Evolutionary conservation across 441 rosid genomes (phyloP), one percentile per base, ranked within the genome.

Genomic region (Euphorbia schlechtendalii): DNA sequence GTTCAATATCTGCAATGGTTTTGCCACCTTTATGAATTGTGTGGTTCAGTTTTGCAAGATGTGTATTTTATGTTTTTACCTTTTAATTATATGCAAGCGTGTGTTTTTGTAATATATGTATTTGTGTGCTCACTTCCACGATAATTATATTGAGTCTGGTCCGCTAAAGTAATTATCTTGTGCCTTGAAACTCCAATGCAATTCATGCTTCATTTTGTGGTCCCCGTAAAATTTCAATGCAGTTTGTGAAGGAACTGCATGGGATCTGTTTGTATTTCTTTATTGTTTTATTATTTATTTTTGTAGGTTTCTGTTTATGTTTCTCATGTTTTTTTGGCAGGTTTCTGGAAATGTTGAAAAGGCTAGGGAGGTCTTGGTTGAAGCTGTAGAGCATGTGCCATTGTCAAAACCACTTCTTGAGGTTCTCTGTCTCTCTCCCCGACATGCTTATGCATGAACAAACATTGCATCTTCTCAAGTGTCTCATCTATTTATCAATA

Each of bases 371-470:
- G 79, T 92, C 74, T 51, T 95, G 25, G 79, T 65, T 61, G 85
- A 83, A 74, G 96, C 91, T 25, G 81, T 89, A 71, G 98, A 92
- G 53, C 82, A 85, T 61, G 82, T 88, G 21, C 97, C 85, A 68
- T 79, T 83, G 24, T 85, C 96, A 27, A 92, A 92, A 73, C 89
- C 87, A 22, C 68, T 92, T 72, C 77, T 89, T 34, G 97, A 95
- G 88, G 96, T 86, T 70, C 38, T 45, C 25, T 21, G 20, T 24
- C 56, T 43, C 40, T 13, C 49, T 7, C 24, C 36, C 22, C 24
- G 5, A 30, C 43, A 5, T 34, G 20, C 32, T 20, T 52, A 1
- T 24, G 61, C 28, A 28, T 17, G 13, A 32, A n/a, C 17, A 18
- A 40, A n/a, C 5, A 46, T 30, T 53, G 13, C 10, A 25, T 43